Percentiles rank a stretch among this genome's conserved stretches.
Evolutionary conservation across 2,329 filamentous ascomycete genomes (phyloP).

Genomic region (Fusarium sp.): DNA sequence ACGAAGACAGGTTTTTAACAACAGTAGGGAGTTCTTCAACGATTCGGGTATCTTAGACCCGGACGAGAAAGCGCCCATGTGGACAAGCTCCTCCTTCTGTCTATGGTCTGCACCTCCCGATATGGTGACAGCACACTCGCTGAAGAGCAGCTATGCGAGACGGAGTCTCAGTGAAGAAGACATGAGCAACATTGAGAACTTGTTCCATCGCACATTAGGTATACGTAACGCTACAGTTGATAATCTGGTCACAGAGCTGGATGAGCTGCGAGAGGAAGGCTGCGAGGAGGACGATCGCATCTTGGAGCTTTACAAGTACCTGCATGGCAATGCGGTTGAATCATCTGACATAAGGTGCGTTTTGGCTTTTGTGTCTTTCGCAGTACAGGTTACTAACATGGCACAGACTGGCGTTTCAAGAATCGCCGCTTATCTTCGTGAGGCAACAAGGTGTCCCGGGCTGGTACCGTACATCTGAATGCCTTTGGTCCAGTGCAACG

Average conservation of each 20-base stretch:
- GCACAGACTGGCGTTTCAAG: conserved; percentile 22
- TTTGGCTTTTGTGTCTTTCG: fast-evolving
- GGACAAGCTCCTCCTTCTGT: not conserved
- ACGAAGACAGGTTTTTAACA: fast-evolving
- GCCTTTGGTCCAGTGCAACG: conserved; percentile 31
- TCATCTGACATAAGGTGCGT: conserved; percentile 3
- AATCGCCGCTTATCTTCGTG: conserved; percentile 3
- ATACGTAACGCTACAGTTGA: not conserved
- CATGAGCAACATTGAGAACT: not conserved
- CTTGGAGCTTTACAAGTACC: conserved; percentile 4
- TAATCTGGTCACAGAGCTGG: conserved; percentile 1
- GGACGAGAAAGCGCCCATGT: not conserved
- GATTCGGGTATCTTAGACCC: not conserved
- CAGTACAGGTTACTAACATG: not conserved
- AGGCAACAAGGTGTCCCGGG: not conserved
- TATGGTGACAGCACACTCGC: not conserved
- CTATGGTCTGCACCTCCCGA: conserved; percentile 22
- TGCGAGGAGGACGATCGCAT: not conserved
- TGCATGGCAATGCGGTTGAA: not conserved
- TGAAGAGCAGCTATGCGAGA: not conserved
- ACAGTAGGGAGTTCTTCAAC: conserved; percentile 6
- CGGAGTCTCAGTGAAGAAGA: conserved; percentile 1
- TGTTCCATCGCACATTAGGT: conserved; percentile 6
- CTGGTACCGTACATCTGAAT: conserved; percentile 28
- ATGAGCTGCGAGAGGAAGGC: fast-evolving